Conservation (phyloP, 139 green algal genomes). For the Micractinium sp. region DNA sequence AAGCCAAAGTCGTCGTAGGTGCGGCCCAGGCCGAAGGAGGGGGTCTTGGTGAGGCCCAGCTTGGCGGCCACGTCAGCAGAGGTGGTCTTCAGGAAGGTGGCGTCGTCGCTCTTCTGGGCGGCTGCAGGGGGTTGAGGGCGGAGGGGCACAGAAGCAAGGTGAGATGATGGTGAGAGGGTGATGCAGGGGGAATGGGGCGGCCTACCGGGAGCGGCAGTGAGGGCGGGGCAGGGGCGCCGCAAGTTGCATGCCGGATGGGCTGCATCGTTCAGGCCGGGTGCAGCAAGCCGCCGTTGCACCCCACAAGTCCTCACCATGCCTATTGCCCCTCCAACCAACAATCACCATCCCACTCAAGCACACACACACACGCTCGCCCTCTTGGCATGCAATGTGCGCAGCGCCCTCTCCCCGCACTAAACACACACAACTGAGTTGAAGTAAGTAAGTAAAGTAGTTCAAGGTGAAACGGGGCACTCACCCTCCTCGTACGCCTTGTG, state of each 20-base stretch:
- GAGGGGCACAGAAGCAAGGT: neutral
- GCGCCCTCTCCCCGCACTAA: neutral
- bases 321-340: too few relatives aligned
- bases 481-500: constrained; percentile 63
- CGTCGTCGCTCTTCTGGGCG: constrained; percentile 68
- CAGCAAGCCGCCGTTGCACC: too few relatives aligned
- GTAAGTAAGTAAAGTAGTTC: too few relatives aligned
- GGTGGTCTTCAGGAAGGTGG: constrained; percentile 73
- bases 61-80: constrained; percentile 60
- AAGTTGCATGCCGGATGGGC: too few relatives aligned
- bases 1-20: constrained; percentile 65
- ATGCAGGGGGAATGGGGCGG: neutral
- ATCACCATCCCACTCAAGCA: too few relatives aligned
- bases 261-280: too few relatives aligned
- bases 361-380: too few relatives aligned
- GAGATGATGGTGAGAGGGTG: neutral
- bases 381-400: neutral
- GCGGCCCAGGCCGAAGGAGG: constrained; percentile 66
- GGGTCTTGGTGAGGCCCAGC: constrained; percentile 58
- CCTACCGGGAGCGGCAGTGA: too few relatives aligned
- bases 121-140: constrained; percentile 23
- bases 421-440: neutral
- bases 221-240: neutral
- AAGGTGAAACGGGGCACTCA: neutral
- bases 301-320: too few relatives aligned